Evolutionary conservation across 768 basidiomycete genomes (phyloP), one percentile per base, ranked within the genome.

Genomic region (Suillus paluster): DNA sequence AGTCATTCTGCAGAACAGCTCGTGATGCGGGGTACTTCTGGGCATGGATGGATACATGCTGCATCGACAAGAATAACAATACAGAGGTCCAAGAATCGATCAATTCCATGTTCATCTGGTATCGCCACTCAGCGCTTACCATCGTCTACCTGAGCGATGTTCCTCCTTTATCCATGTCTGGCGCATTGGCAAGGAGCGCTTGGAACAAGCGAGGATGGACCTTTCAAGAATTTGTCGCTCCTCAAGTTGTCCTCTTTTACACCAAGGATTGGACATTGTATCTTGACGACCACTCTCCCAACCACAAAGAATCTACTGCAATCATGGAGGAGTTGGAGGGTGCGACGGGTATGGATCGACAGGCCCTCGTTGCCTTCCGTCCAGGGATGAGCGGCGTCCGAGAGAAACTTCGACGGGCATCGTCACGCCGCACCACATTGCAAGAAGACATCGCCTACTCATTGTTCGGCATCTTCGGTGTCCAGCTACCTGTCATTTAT

Each of bases 131-230:
- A 41, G 38, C 36, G 19, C 17, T 57, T 15, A 41, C n/a, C 9
- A 57, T 57, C 42, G 39, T 44, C 12, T 45, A 57, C 42, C 27
- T 57, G 27, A 11, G 15, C n/a, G 57, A 57, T 38, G 57, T 57
- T 17, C 11, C n/a, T 15, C 27, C 38, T 55, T 55, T 15, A 19
- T 55, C 53, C 1, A 19, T 8, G 41, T 6, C 41, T 5, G 41
- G 41, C 19, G 17, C 41, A 42, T 5, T 42, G 17, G 41, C 17
- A 42, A 42, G 41, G 19, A 42, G 41, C 8, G 41, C 17, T 11
- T 72, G 71, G 71, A 62, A 65, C 14, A 65, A 54, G 17, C 64
- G 71, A 42, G 71, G 70, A 3, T 72, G 71, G 71, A 72, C 71
- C 5, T 62, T 72, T 34, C 71, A 72, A 38, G 71, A 72, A 56